phyloP scores from a whole-genome alignment of 2,329 filamentous ascomycete species.

The Orbilia quercus region DNA sequence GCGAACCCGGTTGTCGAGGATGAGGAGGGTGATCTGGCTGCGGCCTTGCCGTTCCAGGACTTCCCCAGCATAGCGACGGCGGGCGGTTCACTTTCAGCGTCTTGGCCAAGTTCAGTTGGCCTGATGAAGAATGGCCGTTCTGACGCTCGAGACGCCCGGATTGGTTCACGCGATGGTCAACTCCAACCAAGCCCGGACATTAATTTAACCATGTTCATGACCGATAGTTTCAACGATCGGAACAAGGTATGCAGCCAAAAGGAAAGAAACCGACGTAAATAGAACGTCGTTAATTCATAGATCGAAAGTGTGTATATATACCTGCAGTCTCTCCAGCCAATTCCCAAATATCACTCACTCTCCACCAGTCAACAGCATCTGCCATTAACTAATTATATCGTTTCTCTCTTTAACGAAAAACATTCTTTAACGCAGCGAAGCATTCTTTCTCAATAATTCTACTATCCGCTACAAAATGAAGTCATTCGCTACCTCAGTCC shows the following conservation, averaged over 20 bases:
- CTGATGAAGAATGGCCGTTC: not conserved
- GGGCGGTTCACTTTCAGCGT: not conserved
- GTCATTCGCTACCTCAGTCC: conserved; percentile 14
- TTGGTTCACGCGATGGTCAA: not conserved
- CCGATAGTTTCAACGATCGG: not conserved
- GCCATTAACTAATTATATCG: too few relatives aligned
- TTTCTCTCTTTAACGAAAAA: not conserved
- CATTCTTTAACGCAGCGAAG: not conserved
- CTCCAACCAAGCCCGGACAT: conserved; percentile 13
- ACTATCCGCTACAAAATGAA: conserved; percentile 11
- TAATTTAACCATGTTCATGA: conserved; percentile 11
- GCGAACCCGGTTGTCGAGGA: too few relatives aligned
- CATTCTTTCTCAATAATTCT: not conserved
- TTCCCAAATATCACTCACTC: too few relatives aligned
- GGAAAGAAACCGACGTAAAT: not conserved
- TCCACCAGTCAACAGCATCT: too few relatives aligned
- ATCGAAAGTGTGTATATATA: too few relatives aligned
- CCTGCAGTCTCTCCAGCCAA: too few relatives aligned
- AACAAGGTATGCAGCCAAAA: not conserved
- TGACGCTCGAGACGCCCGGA: not conserved
- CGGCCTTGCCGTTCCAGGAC: not conserved
- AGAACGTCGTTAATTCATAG: too few relatives aligned
- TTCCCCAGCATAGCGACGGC: not conserved
- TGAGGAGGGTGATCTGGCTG: not conserved
- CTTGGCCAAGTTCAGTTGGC: not conserved